A percentile compares a stretch with the other conserved stretches of the same genome.
phyloP scores from a whole-genome alignment of 306 rosid species.

The Glycyrrhiza uralensis region DNA sequence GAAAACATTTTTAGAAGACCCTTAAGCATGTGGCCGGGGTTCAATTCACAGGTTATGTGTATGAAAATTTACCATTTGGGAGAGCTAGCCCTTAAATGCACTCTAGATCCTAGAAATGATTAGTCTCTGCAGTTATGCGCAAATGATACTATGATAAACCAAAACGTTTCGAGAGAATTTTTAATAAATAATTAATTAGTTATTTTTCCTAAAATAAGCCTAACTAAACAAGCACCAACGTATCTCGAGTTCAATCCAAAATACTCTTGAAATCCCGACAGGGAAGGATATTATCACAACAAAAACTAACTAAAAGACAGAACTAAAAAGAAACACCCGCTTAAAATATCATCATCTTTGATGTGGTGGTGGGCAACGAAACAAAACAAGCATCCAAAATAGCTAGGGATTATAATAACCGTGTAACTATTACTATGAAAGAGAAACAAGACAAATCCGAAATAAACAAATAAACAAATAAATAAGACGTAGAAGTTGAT shows the following conservation, averaged over 20 bases:
- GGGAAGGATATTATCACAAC: background rate
- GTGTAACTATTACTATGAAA: slow-evolving; percentile 13
- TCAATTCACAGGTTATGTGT: too few relatives aligned
- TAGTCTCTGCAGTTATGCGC: too few relatives aligned
- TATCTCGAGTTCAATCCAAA: background rate
- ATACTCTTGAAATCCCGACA: background rate
- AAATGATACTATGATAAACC: too few relatives aligned
- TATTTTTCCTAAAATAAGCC: background rate
- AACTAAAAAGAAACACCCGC: background rate
- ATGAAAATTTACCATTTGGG: too few relatives aligned
- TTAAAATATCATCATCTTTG: slow-evolving; percentile 8
- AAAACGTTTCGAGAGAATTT: too few relatives aligned
- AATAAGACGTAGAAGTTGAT: background rate
- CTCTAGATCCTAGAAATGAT: too few relatives aligned
- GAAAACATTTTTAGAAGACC: too few relatives aligned
- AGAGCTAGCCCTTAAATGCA: too few relatives aligned
- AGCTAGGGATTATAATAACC: background rate
- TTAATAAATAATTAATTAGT: background rate
- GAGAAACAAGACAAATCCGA: slow-evolving; percentile 10
- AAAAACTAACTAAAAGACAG: background rate
- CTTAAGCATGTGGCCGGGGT: too few relatives aligned
- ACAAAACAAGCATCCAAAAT: slow-evolving; percentile 24
- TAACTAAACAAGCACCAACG: background rate
- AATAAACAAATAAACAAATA: background rate
- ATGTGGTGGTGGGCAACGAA: background rate